These are phyloP conservation scores for Sinapis alba DNA, from an alignment of 441 rosid species.

Conservation along the genomic window DNA sequence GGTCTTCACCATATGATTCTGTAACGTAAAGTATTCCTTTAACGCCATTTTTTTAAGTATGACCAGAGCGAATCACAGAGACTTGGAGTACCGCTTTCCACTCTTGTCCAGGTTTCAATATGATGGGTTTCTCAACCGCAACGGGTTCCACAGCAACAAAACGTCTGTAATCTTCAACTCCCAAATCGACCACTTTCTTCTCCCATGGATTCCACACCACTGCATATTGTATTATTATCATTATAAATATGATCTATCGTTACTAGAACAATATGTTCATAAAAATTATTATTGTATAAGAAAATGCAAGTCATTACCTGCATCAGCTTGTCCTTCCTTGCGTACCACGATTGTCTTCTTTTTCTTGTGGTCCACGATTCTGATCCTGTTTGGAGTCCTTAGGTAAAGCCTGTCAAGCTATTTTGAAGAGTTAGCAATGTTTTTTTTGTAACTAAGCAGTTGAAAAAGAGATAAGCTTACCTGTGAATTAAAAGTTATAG, in stretches of 20 bases:
- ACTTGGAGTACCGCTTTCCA: slow-evolving; percentile 82
- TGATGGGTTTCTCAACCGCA: slow-evolving; percentile 76
- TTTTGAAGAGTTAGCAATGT: slow-evolving; percentile 12
- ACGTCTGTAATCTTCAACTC: slow-evolving; percentile 81
- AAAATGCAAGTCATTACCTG: slow-evolving; percentile 52
- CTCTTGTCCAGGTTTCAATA: slow-evolving; percentile 80
- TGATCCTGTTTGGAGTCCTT: slow-evolving; percentile 71
- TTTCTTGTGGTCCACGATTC: slow-evolving; percentile 82
- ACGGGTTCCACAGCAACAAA: slow-evolving; percentile 84
- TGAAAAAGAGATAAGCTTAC: slow-evolving; percentile 35
- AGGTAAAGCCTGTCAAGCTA: slow-evolving; percentile 86
- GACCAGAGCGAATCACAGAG: slow-evolving; percentile 66
- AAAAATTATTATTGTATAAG: background rate
- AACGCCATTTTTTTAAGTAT: slow-evolving; percentile 1
- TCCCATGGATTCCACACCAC: slow-evolving; percentile 99
- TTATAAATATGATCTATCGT: slow-evolving; percentile 15
- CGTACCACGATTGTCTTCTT: slow-evolving; percentile 80
- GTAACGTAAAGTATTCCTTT: slow-evolving; percentile 1
- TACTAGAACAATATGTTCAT: background rate
- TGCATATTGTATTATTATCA: slow-evolving; percentile 36
- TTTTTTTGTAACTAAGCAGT: background rate
- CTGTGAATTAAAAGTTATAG: slow-evolving; percentile 82
- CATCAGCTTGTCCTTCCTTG: slow-evolving; percentile 89
- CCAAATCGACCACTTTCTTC: slow-evolving; percentile 76
- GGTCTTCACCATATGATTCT: slow-evolving; percentile 7